Conservation (phyloP, 257 asterid genomes). For the Nicotiana otophora region DNA sequence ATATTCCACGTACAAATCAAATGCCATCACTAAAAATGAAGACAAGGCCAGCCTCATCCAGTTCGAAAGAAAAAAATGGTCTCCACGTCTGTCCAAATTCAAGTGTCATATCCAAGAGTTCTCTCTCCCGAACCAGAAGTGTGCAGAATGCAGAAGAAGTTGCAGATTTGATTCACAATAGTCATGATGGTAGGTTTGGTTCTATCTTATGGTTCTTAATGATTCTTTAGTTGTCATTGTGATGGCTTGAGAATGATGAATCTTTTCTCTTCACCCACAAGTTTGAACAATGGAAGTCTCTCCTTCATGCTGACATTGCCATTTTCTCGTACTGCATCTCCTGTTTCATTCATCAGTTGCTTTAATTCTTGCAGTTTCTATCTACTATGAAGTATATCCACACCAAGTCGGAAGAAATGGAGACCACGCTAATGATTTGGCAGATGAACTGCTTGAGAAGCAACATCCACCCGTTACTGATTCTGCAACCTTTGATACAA, state of each 20-base stretch:
- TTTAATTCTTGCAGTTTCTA: constrained; percentile 25
- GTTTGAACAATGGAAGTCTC: neutral
- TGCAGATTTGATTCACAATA: constrained; percentile 24
- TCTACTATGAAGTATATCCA: constrained; percentile 9
- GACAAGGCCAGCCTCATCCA: constrained; percentile 49
- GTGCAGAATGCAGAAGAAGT: constrained; percentile 38
- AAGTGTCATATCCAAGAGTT: constrained; percentile 54
- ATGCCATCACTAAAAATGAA: constrained; percentile 95
- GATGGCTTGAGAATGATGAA: neutral
- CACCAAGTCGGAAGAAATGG: constrained; percentile 19
- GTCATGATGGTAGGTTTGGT: constrained; percentile 49
- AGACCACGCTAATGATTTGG: constrained; percentile 15
- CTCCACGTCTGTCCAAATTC: constrained; percentile 75
- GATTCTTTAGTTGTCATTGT: neutral
- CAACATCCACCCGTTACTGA: constrained; percentile 9
- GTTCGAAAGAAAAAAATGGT: constrained; percentile 49
- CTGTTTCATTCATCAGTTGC: neutral
- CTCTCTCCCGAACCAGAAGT: constrained; percentile 53
- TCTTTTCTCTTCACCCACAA: neutral
- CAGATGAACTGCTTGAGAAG: constrained; percentile 11
- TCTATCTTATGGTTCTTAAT: neutral
- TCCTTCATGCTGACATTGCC: neutral
- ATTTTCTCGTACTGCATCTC: neutral
- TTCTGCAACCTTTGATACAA: constrained; percentile 16
- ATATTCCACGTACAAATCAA: constrained; percentile 35